A percentile compares a stretch with the other conserved stretches of the same genome.
These are phyloP conservation scores for Rubroboletus pulcherrimus DNA, from an alignment of 768 basidiomycete genomes.

Conservation along the genomic window DNA sequence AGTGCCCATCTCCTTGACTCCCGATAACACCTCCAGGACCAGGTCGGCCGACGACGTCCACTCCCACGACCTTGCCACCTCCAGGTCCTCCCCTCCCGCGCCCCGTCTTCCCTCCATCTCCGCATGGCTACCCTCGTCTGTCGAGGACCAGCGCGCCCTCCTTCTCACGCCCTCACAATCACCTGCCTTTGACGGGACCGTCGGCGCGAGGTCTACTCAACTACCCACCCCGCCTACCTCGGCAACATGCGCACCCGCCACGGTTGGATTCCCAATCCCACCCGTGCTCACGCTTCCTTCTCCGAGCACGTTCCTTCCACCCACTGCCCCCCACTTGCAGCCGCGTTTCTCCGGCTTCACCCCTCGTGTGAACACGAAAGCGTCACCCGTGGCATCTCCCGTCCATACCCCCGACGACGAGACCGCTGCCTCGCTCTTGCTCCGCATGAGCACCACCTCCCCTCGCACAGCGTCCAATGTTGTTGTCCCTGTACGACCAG, in stretches of 20 bases:
- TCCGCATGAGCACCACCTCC: slow-evolving; percentile 50
- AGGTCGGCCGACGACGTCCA: background rate
- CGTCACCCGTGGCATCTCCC: slow-evolving; percentile 24
- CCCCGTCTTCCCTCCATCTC: slow-evolving; percentile 62
- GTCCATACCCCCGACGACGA: slow-evolving; percentile 57
- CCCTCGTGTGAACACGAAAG: slow-evolving; percentile 15
- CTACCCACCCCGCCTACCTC: slow-evolving; percentile 59
- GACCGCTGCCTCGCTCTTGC: slow-evolving; percentile 59
- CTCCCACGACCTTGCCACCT: background rate
- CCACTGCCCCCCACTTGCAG: slow-evolving; percentile 11
- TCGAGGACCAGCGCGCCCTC: slow-evolving; percentile 25
- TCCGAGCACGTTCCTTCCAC: slow-evolving; percentile 21
- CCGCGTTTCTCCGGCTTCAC: slow-evolving; percentile 23
- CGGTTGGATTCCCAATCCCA: slow-evolving; percentile 31
- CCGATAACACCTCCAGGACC: background rate
- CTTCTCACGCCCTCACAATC: slow-evolving; percentile 36
- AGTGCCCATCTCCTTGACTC: slow-evolving; percentile 13
- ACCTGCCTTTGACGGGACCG: slow-evolving; percentile 30
- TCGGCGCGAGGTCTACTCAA: slow-evolving; percentile 23
- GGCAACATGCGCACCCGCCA: slow-evolving; percentile 44
- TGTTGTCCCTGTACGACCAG: background rate
- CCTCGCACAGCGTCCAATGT: background rate
- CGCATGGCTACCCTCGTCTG: slow-evolving; percentile 51
- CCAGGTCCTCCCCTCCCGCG: slow-evolving; percentile 6
- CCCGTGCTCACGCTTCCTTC: slow-evolving; percentile 41